These are phyloP conservation scores for Pseudozyma tsukubaensis DNA, from an alignment of 1,284 basidiomycete genomes.

Conservation along the genomic window DNA sequence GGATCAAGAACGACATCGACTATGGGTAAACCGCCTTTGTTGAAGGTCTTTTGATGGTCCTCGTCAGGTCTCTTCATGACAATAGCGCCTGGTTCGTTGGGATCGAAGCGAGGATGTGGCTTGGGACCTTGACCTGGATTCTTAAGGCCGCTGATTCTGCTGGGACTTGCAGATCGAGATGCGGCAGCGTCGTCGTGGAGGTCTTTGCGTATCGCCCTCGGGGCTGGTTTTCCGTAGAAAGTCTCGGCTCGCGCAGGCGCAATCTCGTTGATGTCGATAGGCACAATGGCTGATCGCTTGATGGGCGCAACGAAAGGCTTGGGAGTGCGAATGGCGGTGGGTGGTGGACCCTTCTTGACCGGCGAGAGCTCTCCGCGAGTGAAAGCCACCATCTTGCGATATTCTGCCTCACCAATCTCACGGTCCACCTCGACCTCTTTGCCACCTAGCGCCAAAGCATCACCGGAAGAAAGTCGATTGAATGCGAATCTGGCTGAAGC, in stretches of 20 bases:
- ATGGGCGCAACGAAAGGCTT: slow-evolving; percentile 40
- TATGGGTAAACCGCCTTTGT: slow-evolving; percentile 72
- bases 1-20: slow-evolving; percentile 89
- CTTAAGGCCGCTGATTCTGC: slow-evolving; percentile 31
- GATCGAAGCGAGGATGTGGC: slow-evolving; percentile 53
- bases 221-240: slow-evolving; percentile 44
- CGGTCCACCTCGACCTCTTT: slow-evolving; percentile 57
- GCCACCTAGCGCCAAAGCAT: slow-evolving; percentile 52
- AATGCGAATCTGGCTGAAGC: slow-evolving; percentile 34
- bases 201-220: slow-evolving; percentile 10
- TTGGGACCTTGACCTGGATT: slow-evolving; percentile 38
- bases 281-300: slow-evolving; percentile 31
- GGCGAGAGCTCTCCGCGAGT: slow-evolving; percentile 41
- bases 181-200: slow-evolving; percentile 9
- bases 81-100: slow-evolving; percentile 74
- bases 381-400: slow-evolving; percentile 29
- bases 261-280: slow-evolving; percentile 42
- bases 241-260: slow-evolving; percentile 40
- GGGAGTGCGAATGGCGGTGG: slow-evolving; percentile 27
- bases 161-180: slow-evolving; percentile 24
- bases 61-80: slow-evolving; percentile 85
- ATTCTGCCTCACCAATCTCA: slow-evolving; percentile 33
- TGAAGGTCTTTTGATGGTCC: slow-evolving; percentile 77
- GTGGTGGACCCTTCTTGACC: slow-evolving; percentile 28
- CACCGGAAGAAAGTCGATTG: slow-evolving; percentile 44